Base-by-base conservation (phyloP, 495 filamentous ascomycete species). In the Tetracladium setigerum region DNA sequence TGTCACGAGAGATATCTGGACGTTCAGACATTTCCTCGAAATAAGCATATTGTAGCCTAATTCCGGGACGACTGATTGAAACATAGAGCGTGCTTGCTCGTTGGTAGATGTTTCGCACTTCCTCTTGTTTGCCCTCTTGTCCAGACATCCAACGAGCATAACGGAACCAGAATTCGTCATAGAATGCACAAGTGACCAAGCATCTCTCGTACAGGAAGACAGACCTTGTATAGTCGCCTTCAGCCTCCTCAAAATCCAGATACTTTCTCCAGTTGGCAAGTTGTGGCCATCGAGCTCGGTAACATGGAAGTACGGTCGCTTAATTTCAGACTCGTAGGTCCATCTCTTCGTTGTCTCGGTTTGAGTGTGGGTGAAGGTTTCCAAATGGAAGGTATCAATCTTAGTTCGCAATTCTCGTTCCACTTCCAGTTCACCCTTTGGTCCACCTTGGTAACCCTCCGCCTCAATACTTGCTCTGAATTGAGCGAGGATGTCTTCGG, bases 81-180 rank as follows among this genome's bases (percentile, higher is more conserved):
- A 89, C 87, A 61, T 82, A 97, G 3, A 95, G 62, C 46, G 74
- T 86, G 52, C 81, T 79, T 10, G 90, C 94, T 44, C 89, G 82
- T 62, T 92, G 85, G 55, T 95, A 97, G 54, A 99, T 89, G 61
- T 85, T 88, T 18, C 94, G 83, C 2, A 92, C 86, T 59, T 99
- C 94, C 57, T 95, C 88, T 46, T 88, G 81, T 45, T 62, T 62
- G 61, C 95, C 95, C 39, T 72, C 78, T 57, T 95, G 87, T 2
- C 80, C 82, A 53, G 73, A 73, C 89, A 99, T 96, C 92, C 92
- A 99, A 13, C 94, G 75, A n/a, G 86, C 89, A 67, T 95, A 99
- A 1, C 92, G 82, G 47, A 94, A 76, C 92, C 92, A 99, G 65
- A 99, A 95, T 58, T 97, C 90, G 39, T 96, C 90, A 53, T 97